Evolutionary conservation across 139 green algal species (phyloP).

Genomic region (Edaphochlamys debaryana): DNA sequence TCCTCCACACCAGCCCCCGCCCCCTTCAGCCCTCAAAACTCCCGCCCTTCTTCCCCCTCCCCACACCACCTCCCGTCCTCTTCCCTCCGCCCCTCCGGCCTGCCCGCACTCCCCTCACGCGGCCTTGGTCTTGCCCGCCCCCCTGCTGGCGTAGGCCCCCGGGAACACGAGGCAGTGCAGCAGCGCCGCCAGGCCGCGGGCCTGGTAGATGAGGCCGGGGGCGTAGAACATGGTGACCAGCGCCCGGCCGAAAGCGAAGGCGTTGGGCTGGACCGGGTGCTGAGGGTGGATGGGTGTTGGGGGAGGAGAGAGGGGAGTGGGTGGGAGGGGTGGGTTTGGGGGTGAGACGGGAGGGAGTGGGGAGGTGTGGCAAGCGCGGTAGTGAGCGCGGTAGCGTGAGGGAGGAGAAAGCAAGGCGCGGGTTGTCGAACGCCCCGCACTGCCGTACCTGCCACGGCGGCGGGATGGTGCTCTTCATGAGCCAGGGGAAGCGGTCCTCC

Average conservation of each 20-base stretch:
- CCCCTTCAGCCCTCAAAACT: neutral
- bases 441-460: conserved; percentile 88
- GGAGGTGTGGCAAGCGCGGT: no score
- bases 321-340: no score
- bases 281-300: no score
- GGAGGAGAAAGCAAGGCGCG: no score
- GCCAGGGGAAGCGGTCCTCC: conserved; percentile 82
- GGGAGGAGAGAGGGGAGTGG: no score
- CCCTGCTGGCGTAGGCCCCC: conserved; percentile 16
- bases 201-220: conserved; percentile 51
- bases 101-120: neutral
- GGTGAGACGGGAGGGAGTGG: no score
- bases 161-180: conserved; percentile 32
- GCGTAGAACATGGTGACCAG: conserved; percentile 94
- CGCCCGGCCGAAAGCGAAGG: conserved; percentile 78
- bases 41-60: no score
- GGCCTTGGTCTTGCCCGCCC: conserved; percentile 22
- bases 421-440: no score
- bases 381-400: no score
- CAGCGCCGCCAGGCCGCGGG: conserved; percentile 26
- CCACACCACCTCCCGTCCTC: neutral
- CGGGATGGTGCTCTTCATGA: conserved; percentile 92
- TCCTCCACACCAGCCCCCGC: no score
- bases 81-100: no score
- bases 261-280: conserved; percentile 73